Evolutionary conservation across 805 yeast genomes (phyloP).

Genomic region (Teunomyces lycoperdinae): DNA sequence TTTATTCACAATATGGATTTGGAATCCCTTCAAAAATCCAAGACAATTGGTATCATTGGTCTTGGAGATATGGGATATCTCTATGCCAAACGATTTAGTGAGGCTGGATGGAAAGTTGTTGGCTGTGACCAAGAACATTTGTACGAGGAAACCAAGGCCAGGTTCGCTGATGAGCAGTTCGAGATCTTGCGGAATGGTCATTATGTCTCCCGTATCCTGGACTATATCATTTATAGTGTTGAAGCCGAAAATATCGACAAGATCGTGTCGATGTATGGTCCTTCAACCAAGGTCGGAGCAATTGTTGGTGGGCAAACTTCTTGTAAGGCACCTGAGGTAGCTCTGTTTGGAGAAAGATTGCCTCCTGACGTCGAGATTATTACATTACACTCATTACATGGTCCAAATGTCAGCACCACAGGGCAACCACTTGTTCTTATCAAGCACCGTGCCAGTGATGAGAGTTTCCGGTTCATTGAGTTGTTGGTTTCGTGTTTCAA

Average conservation of each 20-base stretch:
- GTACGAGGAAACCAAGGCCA: constrained; percentile 44
- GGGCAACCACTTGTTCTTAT: constrained; percentile 93
- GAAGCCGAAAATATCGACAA: constrained; percentile 82
- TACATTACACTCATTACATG: constrained; percentile 89
- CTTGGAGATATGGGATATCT: constrained; percentile 95
- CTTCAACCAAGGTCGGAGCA: constrained; percentile 82
- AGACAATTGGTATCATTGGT: constrained; percentile 86
- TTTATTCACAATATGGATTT: not conserved
- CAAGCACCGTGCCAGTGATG: constrained; percentile 61
- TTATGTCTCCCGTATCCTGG: constrained; percentile 74
- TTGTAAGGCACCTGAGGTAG: constrained; percentile 87
- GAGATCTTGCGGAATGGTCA: constrained; percentile 76
- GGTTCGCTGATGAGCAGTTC: constrained; percentile 44
- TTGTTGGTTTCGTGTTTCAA: constrained; percentile 66
- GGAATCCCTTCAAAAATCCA: constrained; percentile 20
- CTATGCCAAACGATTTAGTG: constrained; percentile 74
- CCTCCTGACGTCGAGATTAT: constrained; percentile 83
- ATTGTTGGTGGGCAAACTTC: constrained; percentile 98
- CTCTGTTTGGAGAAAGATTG: constrained; percentile 71
- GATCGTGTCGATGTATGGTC: constrained; percentile 76
- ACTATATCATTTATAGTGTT: constrained; percentile 84
- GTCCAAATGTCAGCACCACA: constrained; percentile 82
- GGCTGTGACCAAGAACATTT: constrained; percentile 82
- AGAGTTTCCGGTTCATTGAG: constrained; percentile 59
- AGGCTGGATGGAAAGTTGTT: constrained; percentile 85